A percentile compares a stretch with the other conserved stretches of the same genome.
These are phyloP conservation scores for Nothophytophthora sp. DNA, from an alignment of 352 stramenopile genomes.

Conservation along the genomic window DNA sequence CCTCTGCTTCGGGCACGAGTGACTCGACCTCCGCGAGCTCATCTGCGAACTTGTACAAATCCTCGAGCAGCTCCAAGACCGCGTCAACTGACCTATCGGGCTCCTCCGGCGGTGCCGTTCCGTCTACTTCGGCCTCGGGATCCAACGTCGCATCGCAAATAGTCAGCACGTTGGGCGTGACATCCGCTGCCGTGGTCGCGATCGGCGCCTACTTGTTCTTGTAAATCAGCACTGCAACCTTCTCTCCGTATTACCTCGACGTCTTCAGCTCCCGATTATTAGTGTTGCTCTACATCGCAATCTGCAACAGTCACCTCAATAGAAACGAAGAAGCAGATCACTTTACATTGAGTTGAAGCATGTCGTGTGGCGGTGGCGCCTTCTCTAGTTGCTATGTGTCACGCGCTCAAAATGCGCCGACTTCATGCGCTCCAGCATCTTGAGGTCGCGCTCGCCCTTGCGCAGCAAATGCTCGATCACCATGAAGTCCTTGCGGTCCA, in stretches of 20 bases:
- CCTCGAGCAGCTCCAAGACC: not conserved
- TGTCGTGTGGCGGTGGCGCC: not conserved
- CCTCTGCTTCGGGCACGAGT: not conserved
- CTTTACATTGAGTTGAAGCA: not conserved
- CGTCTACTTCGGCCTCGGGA: conserved; percentile 2
- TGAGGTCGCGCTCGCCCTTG: conserved; percentile 83
- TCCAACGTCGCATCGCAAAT: conserved; percentile 8
- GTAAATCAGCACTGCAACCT: too few species aligned
- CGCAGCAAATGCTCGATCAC: conserved; percentile 87
- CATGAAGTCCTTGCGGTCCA: conserved; percentile 74
- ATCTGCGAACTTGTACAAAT: not conserved
- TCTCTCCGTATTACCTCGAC: too few species aligned
- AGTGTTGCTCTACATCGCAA: too few species aligned
- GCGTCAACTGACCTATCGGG: conserved; percentile 1
- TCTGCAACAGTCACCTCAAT: not conserved
- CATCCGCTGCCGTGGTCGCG: not conserved
- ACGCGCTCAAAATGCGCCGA: conserved; percentile 54
- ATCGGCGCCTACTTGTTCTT: conserved; percentile 1
- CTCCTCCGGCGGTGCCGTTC: not conserved
- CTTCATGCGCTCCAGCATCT: conserved; percentile 78
- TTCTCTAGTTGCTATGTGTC: conserved; percentile 14
- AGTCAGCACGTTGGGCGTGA: not conserved
- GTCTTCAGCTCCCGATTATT: too few species aligned
- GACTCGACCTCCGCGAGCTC: conserved; percentile 2
- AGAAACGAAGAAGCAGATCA: not conserved